Conservation (phyloP, 2,329 filamentous ascomycete species). For the Venturia asperata region DNA sequence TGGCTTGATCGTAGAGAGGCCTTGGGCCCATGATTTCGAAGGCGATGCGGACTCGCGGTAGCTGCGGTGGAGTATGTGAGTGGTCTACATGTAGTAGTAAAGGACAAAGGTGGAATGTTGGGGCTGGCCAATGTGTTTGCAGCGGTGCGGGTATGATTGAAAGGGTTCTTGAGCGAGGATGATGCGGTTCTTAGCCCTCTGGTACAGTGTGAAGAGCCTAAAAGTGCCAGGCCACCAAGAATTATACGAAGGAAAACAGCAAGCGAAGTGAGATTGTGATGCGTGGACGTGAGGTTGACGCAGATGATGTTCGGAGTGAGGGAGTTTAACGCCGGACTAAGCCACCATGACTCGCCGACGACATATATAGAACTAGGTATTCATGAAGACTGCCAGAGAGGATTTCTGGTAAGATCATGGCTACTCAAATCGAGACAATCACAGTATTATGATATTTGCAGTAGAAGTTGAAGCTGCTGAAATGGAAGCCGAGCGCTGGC, state of each 20-base stretch:
- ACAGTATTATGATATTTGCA: not conserved
- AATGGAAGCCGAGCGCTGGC: not conserved
- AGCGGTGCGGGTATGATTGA: not conserved
- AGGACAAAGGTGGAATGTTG: not conserved
- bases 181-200: not conserved
- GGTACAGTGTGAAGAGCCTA: not conserved
- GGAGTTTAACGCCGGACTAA: not conserved
- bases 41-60: not conserved
- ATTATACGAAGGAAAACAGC: not conserved
- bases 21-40: constrained; percentile 7
- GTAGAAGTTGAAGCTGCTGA: not conserved
- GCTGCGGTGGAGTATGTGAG: not conserved
- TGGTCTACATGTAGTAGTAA: not conserved
- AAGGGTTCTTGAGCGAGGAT: not conserved
- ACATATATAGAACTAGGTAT: no score
- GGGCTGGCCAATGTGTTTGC: not conserved
- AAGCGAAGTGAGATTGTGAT: not conserved
- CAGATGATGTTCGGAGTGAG: not conserved
- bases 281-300: not conserved
- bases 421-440: not conserved
- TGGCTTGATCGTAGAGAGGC: constrained; percentile 5
- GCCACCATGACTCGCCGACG: not conserved
- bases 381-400: not conserved
- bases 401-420: not conserved
- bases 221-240: not conserved